Percentiles rank a stretch among this genome's conserved stretches.
These are phyloP conservation scores for Cladosporium cucumerinum DNA, from an alignment of 2,329 filamentous ascomycete species.

Conservation along the genomic window DNA sequence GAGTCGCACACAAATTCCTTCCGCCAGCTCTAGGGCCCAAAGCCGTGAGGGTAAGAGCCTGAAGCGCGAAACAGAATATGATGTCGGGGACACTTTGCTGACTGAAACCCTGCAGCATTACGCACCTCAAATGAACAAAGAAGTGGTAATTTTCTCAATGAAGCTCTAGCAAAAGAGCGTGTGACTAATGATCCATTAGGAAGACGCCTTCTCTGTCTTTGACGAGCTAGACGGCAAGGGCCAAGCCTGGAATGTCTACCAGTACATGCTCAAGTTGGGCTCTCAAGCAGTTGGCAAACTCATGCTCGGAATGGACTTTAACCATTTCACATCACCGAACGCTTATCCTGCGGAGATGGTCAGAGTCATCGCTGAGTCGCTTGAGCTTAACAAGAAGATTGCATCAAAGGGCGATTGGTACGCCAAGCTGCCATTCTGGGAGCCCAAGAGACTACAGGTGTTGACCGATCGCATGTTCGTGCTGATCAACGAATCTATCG, in stretches of 20 bases:
- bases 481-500: constrained; percentile 34
- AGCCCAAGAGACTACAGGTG: constrained; percentile 45
- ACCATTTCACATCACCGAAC: constrained; percentile 49
- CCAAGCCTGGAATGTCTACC: constrained; percentile 48
- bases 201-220: constrained; percentile 49
- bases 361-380: constrained; percentile 46
- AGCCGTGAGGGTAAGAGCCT: too few species aligned
- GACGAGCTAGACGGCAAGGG: constrained; percentile 47
- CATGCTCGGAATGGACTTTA: constrained; percentile 44
- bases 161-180: too few species aligned
- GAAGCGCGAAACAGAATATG: too few species aligned
- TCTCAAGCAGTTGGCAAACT: constrained; percentile 46
- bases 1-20: constrained; percentile 58
- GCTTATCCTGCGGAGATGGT: constrained; percentile 48
- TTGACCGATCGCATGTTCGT: constrained; percentile 37
- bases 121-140: constrained; percentile 51
- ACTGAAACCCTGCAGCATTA: too few species aligned
- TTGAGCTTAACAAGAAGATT: constrained; percentile 59
- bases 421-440: constrained; percentile 55
- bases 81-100: too few species aligned
- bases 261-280: constrained; percentile 50
- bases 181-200: too few species aligned
- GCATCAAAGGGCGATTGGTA: constrained; percentile 57
- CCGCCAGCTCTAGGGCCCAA: constrained; percentile 58
- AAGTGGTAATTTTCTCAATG: too few species aligned